Conservation (phyloP, 2,329 filamentous ascomycete genomes). For the Aureobasidium sp. region DNA sequence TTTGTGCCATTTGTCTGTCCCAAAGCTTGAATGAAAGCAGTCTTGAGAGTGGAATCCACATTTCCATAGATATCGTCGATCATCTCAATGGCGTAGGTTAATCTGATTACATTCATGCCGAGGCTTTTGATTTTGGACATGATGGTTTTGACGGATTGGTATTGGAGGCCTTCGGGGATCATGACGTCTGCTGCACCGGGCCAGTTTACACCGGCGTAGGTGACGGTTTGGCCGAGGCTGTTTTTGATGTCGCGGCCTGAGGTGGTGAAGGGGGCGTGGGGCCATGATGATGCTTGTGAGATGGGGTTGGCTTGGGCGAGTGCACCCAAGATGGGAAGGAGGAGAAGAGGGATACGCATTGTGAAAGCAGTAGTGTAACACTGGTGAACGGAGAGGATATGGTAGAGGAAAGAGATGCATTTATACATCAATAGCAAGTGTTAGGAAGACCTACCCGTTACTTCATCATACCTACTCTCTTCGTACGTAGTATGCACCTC, state of each 20-base stretch:
- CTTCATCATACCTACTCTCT: not conserved
- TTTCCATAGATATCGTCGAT: conserved; percentile 36
- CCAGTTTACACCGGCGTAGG: conserved; percentile 52
- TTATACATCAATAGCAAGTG: not conserved
- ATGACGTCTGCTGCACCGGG: conserved; percentile 54
- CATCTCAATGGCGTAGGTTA: conserved; percentile 58
- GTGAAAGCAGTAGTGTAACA: not conserved
- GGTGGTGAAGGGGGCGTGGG: conserved; percentile 20
- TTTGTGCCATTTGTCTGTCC: conserved; percentile 46
- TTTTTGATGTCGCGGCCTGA: conserved; percentile 25
- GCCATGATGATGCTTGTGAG: conserved; percentile 15
- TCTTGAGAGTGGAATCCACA: conserved; percentile 14
- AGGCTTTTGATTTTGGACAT: conserved; percentile 49
- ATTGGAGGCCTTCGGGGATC: conserved; percentile 57
- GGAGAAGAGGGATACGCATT: not conserved
- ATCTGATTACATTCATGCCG: conserved; percentile 54
- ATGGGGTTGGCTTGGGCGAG: not conserved
- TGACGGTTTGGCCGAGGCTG: conserved; percentile 26
- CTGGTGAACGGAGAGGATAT: not conserved
- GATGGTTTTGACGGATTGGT: conserved; percentile 48
- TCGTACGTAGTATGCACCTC: not conserved
- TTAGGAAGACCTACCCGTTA: not conserved
- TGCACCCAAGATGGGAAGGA: not conserved
- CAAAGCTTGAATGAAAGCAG: conserved; percentile 23
- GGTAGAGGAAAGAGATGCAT: not conserved